A percentile compares a stretch with the other conserved stretches of the same genome.
Evolutionary conservation across 805 yeast species (phyloP).

Genomic region (Suhomyces prunicola): DNA sequence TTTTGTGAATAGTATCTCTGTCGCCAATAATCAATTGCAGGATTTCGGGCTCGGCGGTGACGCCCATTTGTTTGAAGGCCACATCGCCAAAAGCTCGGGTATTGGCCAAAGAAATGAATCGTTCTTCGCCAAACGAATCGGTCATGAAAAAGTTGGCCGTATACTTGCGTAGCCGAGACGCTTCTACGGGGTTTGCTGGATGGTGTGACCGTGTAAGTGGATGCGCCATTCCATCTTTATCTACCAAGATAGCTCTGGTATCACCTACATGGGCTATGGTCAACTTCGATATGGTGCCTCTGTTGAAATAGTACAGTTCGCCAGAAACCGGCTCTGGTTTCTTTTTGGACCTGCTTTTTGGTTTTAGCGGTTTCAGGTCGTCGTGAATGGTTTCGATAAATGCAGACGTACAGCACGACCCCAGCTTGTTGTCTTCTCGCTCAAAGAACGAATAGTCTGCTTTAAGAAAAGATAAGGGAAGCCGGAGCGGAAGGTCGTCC

Average conservation of each 20-base stretch:
- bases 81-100: constrained; percentile 93
- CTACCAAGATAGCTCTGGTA: constrained; percentile 83
- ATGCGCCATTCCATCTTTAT: constrained; percentile 74
- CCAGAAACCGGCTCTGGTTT: constrained; percentile 19
- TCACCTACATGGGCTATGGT: constrained; percentile 92
- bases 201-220: constrained; percentile 80
- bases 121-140: constrained; percentile 90
- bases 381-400: constrained; percentile 48
- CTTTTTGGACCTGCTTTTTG: not conserved
- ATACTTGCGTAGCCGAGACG: constrained; percentile 63
- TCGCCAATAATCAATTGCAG: constrained; percentile 67
- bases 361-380: not conserved
- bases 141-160: constrained; percentile 63
- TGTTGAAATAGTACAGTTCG: constrained; percentile 56
- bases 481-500: constrained; percentile 59
- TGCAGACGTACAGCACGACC: constrained; percentile 73
- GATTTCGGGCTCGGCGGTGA: constrained; percentile 90
- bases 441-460: constrained; percentile 62
- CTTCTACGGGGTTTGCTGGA: constrained; percentile 79
- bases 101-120: constrained; percentile 81
- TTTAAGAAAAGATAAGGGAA: constrained; percentile 61
- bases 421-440: constrained; percentile 41
- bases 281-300: constrained; percentile 62
- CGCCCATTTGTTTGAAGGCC: constrained; percentile 75
- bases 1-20: constrained; percentile 25